Evolutionary conservation across 2,329 filamentous ascomycete species (phyloP).

Genomic region (Aspergillus niger): DNA sequence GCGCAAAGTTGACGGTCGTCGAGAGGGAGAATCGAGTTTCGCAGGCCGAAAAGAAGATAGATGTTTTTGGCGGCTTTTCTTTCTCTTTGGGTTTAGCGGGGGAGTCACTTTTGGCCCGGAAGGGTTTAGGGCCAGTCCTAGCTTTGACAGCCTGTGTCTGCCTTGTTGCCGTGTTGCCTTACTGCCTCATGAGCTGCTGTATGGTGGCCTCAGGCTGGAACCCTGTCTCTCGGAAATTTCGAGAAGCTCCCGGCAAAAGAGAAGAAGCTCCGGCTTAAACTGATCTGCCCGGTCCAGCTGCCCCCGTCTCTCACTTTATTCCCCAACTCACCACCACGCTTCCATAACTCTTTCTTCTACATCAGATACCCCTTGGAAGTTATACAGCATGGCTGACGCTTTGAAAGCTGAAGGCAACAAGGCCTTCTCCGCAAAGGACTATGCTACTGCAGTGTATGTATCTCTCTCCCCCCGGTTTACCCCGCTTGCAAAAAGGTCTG

Average conservation of each 20-base stretch:
- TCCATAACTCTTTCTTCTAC: not conserved
- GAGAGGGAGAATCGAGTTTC: not conserved
- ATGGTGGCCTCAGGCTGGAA: constrained; percentile 27
- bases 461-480: constrained; percentile 36
- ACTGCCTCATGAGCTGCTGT: constrained; percentile 5
- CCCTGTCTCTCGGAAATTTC: constrained; percentile 43
- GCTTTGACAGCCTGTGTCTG: constrained; percentile 9
- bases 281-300: constrained; percentile 12
- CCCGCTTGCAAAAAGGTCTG: constrained; percentile 18
- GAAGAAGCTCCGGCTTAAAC: constrained; percentile 25
- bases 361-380: constrained; percentile 7
- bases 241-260: constrained; percentile 39
- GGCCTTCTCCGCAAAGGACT: constrained; percentile 97
- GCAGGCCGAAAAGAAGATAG: constrained; percentile 20
- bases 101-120: constrained; percentile 15
- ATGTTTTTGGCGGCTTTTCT: constrained; percentile 35
- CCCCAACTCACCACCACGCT: constrained; percentile 4
- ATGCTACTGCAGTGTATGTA: constrained; percentile 90
- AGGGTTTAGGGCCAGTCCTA: constrained; percentile 22
- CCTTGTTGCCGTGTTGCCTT: constrained; percentile 15
- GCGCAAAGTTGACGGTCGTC: constrained; percentile 7
- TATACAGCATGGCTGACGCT: constrained; percentile 66
- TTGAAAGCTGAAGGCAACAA: constrained; percentile 98
- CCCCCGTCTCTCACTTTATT: constrained; percentile 13
- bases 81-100: constrained; percentile 25